A percentile compares a stretch with the other conserved stretches of the same genome.
phyloP scores from a whole-genome alignment of 2,329 filamentous ascomycete species.

The Pyrenochaeta sp. region DNA sequence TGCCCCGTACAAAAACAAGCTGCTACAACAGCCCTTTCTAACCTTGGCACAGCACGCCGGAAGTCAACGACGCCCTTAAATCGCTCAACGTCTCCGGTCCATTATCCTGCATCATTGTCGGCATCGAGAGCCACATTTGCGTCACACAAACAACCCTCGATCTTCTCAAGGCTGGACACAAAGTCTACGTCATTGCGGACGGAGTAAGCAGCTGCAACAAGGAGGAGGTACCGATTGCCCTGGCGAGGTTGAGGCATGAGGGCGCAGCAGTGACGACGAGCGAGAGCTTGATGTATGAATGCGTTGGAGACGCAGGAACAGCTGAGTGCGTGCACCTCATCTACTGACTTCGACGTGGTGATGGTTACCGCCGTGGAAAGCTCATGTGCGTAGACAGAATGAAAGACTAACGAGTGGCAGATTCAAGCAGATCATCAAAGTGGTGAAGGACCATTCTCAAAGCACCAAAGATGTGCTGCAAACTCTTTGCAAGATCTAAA shows the following conservation, averaged over 20 bases:
- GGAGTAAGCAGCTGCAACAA: constrained; percentile 87
- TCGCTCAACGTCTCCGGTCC: constrained; percentile 41
- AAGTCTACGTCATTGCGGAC: constrained; percentile 87
- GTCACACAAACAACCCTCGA: constrained; percentile 88
- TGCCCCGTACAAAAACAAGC: neutral
- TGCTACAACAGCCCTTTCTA: constrained; percentile 1
- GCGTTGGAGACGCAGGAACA: constrained; percentile 80
- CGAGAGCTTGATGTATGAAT: constrained; percentile 90
- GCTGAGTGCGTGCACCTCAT: constrained; percentile 55
- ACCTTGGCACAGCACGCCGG: constrained; percentile 61
- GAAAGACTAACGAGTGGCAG: constrained; percentile 29
- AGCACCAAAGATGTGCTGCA: constrained; percentile 75
- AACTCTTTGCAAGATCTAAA: constrained; percentile 68
- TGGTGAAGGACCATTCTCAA: constrained; percentile 80
- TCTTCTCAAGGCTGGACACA: constrained; percentile 75
- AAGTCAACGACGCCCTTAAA: constrained; percentile 62
- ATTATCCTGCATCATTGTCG: constrained; percentile 74
- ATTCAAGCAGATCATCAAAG: constrained; percentile 75
- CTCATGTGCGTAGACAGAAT: neutral
- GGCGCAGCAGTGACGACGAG: constrained; percentile 84
- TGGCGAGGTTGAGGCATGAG: constrained; percentile 76
- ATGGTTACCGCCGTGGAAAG: neutral
- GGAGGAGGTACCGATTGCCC: constrained; percentile 80
- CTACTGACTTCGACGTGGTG: no score
- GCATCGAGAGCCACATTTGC: constrained; percentile 94